Conservation (phyloP, 2,329 filamentous ascomycete genomes). For the Xylariaceae sp. region DNA sequence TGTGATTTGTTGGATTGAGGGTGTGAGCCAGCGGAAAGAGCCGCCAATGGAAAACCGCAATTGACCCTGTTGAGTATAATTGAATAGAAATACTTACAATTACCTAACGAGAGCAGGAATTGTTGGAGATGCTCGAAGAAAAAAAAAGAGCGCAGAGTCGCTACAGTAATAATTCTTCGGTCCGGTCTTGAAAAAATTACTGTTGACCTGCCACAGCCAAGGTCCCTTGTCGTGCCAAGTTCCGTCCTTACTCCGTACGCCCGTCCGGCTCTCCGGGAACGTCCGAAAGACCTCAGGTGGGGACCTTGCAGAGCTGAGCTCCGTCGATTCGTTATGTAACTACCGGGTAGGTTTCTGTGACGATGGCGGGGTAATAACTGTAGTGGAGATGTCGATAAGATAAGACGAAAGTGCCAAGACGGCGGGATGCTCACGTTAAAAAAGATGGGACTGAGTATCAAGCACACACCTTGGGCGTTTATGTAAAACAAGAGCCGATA, state of each 20-base stretch:
- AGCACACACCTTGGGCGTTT: too few species aligned
- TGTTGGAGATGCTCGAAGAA: neutral
- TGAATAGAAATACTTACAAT: neutral
- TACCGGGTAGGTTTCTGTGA: neutral
- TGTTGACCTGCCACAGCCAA: neutral
- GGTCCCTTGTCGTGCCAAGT: neutral
- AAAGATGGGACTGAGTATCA: neutral
- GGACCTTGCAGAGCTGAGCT: neutral
- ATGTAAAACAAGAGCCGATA: too few species aligned
- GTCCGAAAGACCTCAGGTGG: constrained; percentile 9
- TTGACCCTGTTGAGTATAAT: neutral
- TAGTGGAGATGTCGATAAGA: neutral
- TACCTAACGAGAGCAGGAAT: neutral
- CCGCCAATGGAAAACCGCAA: constrained; percentile 2
- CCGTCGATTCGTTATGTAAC: neutral
- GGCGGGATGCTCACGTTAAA: neutral
- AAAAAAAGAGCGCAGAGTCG: neutral
- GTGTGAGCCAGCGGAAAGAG: neutral
- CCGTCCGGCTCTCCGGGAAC: constrained; percentile 10
- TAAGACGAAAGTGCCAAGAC: neutral
- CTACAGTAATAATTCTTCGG: neutral
- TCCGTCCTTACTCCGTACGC: neutral
- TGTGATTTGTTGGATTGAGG: neutral
- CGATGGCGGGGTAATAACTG: constrained; percentile 14
- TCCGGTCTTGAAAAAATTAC: neutral